These are phyloP conservation scores for Capsella rubella DNA, from an alignment of 441 rosid species.

Conservation along the genomic window DNA sequence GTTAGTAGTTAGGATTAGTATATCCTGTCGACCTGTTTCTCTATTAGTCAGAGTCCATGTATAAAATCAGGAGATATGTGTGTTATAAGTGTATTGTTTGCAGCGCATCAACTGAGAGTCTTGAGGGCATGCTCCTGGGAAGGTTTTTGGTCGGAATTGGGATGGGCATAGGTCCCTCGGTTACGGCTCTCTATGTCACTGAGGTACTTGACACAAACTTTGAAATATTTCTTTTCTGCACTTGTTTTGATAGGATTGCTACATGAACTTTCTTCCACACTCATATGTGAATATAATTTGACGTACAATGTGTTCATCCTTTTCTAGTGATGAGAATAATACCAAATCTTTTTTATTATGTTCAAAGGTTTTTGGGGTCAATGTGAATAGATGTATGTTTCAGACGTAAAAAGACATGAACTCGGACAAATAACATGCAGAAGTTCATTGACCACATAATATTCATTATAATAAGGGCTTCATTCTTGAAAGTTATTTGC, in stretches of 20 bases:
- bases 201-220: constrained; percentile 56
- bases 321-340: not conserved
- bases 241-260: constrained; percentile 20
- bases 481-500: constrained; percentile 29
- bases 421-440: constrained; percentile 2
- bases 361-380: constrained; percentile 19
- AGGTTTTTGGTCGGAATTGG: constrained; percentile 78
- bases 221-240: constrained; percentile 22
- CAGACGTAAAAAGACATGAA: constrained; percentile 6
- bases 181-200: constrained; percentile 79
- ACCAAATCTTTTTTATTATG: not conserved
- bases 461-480: not conserved
- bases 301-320: not conserved
- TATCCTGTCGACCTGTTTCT: constrained; percentile 3
- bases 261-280: constrained; percentile 18
- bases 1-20: constrained; percentile 9
- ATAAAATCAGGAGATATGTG: constrained; percentile 32
- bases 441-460: constrained; percentile 4
- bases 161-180: constrained; percentile 81
- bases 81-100: constrained; percentile 43
- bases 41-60: constrained; percentile 4
- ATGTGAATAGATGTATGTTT: constrained; percentile 14
- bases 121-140: constrained; percentile 79
- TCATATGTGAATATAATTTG: constrained; percentile 20
- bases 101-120: constrained; percentile 70